Evolutionary conservation across 805 yeast genomes (phyloP).

Genomic region (Blastobotrys terrestris): DNA sequence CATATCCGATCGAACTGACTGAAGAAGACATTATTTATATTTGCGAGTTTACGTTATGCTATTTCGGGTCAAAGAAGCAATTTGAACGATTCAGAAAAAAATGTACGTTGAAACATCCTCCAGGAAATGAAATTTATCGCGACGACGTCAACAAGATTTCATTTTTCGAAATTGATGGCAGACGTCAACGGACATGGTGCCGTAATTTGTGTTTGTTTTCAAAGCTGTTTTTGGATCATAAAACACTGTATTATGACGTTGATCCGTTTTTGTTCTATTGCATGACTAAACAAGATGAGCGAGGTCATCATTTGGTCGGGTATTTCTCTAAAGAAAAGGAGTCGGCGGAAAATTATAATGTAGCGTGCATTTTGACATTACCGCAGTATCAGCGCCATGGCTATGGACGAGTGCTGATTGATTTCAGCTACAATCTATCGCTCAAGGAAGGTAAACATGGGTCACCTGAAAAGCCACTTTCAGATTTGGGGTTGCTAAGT

Average conservation of each 20-base stretch:
- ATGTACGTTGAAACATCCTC: conserved; percentile 90
- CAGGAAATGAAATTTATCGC: conserved; percentile 95
- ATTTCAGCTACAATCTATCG: conserved; percentile 87
- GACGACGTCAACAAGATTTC: conserved; percentile 71
- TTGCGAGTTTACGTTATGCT: conserved; percentile 84
- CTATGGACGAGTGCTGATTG: conserved; percentile 84
- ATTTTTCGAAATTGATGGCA: conserved; percentile 95
- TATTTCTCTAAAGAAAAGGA: conserved; percentile 97
- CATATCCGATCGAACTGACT: conserved; percentile 91
- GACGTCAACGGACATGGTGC: conserved; percentile 96
- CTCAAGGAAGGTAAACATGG: conserved; percentile 87
- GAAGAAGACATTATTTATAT: conserved; percentile 87
- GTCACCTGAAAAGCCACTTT: conserved; percentile 94
- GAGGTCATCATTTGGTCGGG: conserved; percentile 94
- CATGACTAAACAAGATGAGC: conserved; percentile 84
- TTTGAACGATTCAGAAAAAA: conserved; percentile 87
- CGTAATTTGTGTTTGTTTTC: conserved; percentile 87
- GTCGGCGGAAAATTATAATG: conserved; percentile 89
- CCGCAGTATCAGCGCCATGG: conserved; percentile 98
- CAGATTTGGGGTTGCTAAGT: conserved; percentile 87
- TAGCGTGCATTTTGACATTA: conserved; percentile 91
- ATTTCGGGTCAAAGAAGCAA: conserved; percentile 83
- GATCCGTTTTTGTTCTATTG: conserved; percentile 96
- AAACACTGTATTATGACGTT: conserved; percentile 93
- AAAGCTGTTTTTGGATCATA: conserved; percentile 89